Conservation (phyloP, 2,329 filamentous ascomycete species). For the Xylaria sp. region DNA sequence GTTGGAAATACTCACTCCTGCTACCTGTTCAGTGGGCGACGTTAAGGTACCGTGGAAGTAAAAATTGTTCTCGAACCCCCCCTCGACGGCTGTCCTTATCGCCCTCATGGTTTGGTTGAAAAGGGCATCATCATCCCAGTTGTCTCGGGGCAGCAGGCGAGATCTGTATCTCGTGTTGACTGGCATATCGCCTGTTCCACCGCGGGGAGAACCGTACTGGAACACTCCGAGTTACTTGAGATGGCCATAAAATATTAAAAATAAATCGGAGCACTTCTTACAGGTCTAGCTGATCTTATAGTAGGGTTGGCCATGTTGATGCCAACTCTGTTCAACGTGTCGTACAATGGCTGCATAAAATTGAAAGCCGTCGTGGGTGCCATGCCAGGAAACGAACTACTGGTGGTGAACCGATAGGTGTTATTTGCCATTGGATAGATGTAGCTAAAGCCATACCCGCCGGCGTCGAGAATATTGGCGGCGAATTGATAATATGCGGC, state of each 20-base stretch:
- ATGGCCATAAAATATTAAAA: neutral
- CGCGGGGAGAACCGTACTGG: slow-evolving; percentile 46
- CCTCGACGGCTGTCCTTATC: slow-evolving; percentile 50
- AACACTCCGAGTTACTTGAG: neutral
- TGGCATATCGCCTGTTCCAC: slow-evolving; percentile 45
- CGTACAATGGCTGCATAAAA: slow-evolving; percentile 52
- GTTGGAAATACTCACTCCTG: slow-evolving; percentile 34
- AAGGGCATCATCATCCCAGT: slow-evolving; percentile 46
- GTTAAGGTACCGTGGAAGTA: slow-evolving; percentile 51
- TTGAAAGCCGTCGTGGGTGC: slow-evolving; percentile 38
- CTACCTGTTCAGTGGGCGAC: slow-evolving; percentile 48
- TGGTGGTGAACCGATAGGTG: slow-evolving; percentile 49
- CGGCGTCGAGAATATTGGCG: slow-evolving; percentile 50
- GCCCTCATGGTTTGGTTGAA: slow-evolving; percentile 47
- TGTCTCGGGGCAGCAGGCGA: slow-evolving; percentile 49
- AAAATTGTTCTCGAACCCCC: slow-evolving; percentile 51
- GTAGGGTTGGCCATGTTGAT: slow-evolving; percentile 47
- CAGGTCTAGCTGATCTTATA: slow-evolving; percentile 40
- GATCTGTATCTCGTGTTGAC: slow-evolving; percentile 50
- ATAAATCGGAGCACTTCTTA: neutral
- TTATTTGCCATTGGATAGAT: slow-evolving; percentile 46
- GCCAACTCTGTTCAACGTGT: slow-evolving; percentile 48
- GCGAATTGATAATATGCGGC: slow-evolving; percentile 50
- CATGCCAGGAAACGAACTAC: slow-evolving; percentile 50
- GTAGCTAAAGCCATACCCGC: slow-evolving; percentile 53